These are phyloP conservation scores for Carex scoparia DNA, from an alignment of 176 grass and related monocot genomes.

Conservation along the genomic window DNA sequence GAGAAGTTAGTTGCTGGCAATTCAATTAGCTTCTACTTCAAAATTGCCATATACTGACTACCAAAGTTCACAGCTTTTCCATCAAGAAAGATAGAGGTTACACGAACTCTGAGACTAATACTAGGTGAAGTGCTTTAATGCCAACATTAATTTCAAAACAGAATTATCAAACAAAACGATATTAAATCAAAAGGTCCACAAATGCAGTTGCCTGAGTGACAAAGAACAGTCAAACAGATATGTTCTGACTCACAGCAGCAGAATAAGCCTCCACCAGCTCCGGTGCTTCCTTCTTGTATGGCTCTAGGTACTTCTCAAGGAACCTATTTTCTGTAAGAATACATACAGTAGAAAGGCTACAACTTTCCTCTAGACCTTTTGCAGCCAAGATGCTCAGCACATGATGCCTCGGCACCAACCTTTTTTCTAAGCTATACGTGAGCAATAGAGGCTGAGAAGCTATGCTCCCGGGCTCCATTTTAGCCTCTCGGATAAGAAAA, in stretches of 20 bases:
- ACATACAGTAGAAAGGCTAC: neutral
- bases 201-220: no score
- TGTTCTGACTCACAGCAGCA: neutral
- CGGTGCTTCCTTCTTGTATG: neutral
- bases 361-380: neutral
- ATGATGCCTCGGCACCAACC: neutral
- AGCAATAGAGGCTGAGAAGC: neutral
- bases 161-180: no score
- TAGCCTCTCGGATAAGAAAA: neutral
- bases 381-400: neutral
- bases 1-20: no score
- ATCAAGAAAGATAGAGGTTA: no score
- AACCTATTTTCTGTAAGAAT: neutral
- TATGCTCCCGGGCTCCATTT: neutral
- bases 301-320: neutral
- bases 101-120: no score
- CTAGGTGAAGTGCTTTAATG: no score
- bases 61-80: no score
- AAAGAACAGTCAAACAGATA: no score
- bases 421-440: neutral
- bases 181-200: no score
- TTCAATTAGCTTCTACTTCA: no score
- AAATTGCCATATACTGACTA: no score
- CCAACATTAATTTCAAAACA: no score
- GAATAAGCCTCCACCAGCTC: neutral